Evolutionary conservation across 176 grass and related monocot species (phyloP), one percentile per base, ranked within the genome.

Genomic region (Lolium rigidum): DNA sequence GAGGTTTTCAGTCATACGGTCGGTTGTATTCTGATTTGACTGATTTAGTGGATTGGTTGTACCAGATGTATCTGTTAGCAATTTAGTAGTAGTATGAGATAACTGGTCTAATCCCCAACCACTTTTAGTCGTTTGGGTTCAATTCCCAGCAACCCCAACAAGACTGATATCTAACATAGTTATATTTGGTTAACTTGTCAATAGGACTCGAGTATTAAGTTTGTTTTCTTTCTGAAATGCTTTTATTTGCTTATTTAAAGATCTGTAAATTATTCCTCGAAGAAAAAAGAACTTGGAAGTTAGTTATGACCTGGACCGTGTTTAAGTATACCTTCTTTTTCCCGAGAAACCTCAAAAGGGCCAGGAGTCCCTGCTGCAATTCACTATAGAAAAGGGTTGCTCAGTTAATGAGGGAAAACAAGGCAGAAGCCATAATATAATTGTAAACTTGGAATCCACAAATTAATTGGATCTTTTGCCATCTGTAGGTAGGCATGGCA

Each of bases 211-310:
- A 13, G 1, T 56, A 17, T 43, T 46, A 24, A 38, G 62, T 20
- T 31, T 55, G 37, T 17, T 69, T 55, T 76, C 9, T 17, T 50
- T 47, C 22, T 48, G 60, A n/a, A 61, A 12, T 11, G 17, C 16
- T 83, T 4, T 57, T 56, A n/a, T 67, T 67, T 76, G 35, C 43
- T 65, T 52, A 2, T 31, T 24, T 73, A 60, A 86, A 71, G 9
- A 22, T 15, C 51, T 37, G n/a, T 10, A 86, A 80, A 49, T 28
- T 31, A 65, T 65, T 65, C 5, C 62, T 65, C 4, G 60, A 63
- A 63, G 3, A 13, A 60, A 64, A 80, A 86, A 71, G 13, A 43
- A 49, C n/a, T 52, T 73, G 70, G 51, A 86, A 74, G 61, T 70
- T 76, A 78, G 21, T 13, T 8, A 25, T 25, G 70, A 1, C 25